Evolutionary conservation across 2,329 filamentous ascomycete species (phyloP), one percentile per base, ranked within the genome.

Genomic region (Colletotrichum navitas): DNA sequence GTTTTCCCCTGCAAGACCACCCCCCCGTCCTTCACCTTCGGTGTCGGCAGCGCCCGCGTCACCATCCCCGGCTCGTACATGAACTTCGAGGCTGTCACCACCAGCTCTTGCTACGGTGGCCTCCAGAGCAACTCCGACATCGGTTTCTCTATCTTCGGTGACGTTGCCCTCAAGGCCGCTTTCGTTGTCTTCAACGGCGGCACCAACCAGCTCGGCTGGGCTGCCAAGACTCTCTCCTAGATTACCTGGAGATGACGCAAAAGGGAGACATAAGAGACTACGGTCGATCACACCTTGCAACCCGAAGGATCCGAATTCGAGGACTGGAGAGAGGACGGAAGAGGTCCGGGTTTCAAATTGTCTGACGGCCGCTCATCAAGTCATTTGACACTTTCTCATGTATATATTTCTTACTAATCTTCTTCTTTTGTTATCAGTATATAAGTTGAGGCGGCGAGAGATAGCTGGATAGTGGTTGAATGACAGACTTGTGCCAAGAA

Each of bases 151-250:
- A 91, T 92, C 79, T 88, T 90, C 70, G 90, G 90, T 39, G 89
- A 91, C 75, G 83, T 90, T 73, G 90, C 91, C 82, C 83, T 91
- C 70, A 91, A 91, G 86, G 84, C 83, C 75, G 86, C 89, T 76
- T 91, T 89, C 74, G 87, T 87, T 56, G 85, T 91, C 65, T 90
- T 89, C 74, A 86, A 89, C 77, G 76, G 78, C 12, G 76, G 79
- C 41, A 80, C 79, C 3, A 81, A 80, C 41, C 76, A 78, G 54
- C 75, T 85, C 47, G 83, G 83, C 32, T 84, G 84, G 71, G 83
- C 83, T 63, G 29, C 74, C 8, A 79, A 79, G 71, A 51, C 59
- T 7, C 69, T 72, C 69, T 60, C 56, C 39, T 72, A 60, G 49
- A 45, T n/a, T 7, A 16, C 32, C 34, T 41, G 18, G 39, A 32